Base-by-base conservation (phyloP, 306 rosid species). In the Urtica urens region DNA sequence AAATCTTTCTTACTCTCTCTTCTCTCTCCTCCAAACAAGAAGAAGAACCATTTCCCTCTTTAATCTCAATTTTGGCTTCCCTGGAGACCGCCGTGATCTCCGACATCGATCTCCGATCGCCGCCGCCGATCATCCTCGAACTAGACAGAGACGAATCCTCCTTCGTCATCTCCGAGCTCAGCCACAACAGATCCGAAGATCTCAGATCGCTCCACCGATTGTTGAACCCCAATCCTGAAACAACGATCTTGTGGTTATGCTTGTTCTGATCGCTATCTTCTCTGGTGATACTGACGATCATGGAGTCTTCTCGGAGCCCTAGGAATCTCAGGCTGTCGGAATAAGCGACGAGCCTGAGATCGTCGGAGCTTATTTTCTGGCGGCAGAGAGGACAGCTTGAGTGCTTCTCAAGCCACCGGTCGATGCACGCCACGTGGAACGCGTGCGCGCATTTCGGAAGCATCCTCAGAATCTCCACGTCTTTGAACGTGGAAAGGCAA, bases 381-480 rank as follows among this genome's bases (percentile, higher is more conserved):
- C 99, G 62, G 64, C 99, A 92, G 63, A 92, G 82, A 55, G 99
- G 99, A 51, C 99, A 92, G 48, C 79, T 92, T 5, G 99, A 74
- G 49, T 92, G 99, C 20, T 70, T 79, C 38, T 81, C 95, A 29
- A 90, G 96, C 99, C 99, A 92, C 53, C 69, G 71, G 34, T 92
- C 99, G 21, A 85, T 81, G 71, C 99, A 92, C 37, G 67, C 67
- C 42, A 85, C 78, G 55, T 92, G 99, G 64, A 92, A 92, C 21
- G 93, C 96, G 62, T 92, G 99, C 19, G 77, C 82, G 45, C 99
- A 92, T 46, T 92, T 82, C 5, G 99, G 99, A 24, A 92, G 63
- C 10, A 92, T 47, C 46, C 99, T 70, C 6, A 92, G 74, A 18
- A 79, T 62, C 62, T 92, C 99, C 2, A 75, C 40, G 16, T 82